Conservation (phyloP, 352 stramenopile species). For the Paralagenidium karlingii region DNA sequence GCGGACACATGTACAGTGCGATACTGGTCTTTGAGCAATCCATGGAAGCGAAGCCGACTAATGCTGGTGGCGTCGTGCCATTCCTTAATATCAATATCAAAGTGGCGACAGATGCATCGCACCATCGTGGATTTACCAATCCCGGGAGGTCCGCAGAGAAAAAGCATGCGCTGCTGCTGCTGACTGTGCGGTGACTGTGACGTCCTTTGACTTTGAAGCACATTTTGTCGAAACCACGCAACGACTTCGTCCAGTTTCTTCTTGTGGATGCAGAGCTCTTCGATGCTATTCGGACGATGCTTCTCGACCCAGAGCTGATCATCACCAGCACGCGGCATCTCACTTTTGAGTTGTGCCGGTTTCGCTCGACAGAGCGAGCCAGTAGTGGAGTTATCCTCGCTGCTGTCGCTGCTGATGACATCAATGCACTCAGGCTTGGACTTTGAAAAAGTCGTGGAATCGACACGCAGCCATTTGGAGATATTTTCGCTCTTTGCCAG, state of each 20-base stretch:
- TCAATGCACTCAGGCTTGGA: too few species aligned
- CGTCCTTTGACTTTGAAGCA: too few species aligned
- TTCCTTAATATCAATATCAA: constrained; percentile 39
- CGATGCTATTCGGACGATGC: constrained; percentile 20
- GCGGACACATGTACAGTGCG: constrained; percentile 27
- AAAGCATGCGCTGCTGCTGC: constrained; percentile 42
- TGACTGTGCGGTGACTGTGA: background rate
- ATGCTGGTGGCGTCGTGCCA: constrained; percentile 61
- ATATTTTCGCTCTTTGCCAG: constrained; percentile 18
- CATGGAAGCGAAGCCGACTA: constrained; percentile 34
- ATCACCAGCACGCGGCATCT: background rate
- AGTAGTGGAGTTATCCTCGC: constrained; percentile 10
- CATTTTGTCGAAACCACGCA: constrained; percentile 36
- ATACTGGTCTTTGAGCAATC: constrained; percentile 35
- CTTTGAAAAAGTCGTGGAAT: constrained; percentile 2
- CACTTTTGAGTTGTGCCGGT: too few species aligned
- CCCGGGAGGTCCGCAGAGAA: constrained; percentile 68
- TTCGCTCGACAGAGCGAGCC: too few species aligned
- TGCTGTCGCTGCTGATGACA: constrained; percentile 12
- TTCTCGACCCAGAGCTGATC: constrained; percentile 35
- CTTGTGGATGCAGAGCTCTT: constrained; percentile 73
- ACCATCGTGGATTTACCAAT: constrained; percentile 74
- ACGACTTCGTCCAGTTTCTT: constrained; percentile 69
- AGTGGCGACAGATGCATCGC: constrained; percentile 28
- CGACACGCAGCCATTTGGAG: constrained; percentile 20